Conservation (phyloP, 1,284 basidiomycete species). For the Ustilago lituana region DNA sequence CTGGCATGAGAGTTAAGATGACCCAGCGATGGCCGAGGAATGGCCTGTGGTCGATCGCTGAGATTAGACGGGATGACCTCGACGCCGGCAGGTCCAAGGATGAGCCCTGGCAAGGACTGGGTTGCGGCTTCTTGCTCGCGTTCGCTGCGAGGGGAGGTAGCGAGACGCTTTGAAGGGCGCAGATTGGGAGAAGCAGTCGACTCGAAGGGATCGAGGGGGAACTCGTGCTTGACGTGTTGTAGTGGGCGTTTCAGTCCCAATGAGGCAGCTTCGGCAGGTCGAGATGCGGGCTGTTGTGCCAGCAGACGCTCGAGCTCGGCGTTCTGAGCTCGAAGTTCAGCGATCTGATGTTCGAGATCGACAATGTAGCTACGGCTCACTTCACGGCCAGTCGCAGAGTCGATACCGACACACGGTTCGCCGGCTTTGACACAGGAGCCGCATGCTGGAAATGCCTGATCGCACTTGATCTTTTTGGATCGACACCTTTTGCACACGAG, state of each 20-base stretch:
- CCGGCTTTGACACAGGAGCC: conserved; percentile 50
- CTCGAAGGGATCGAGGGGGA: conserved; percentile 23
- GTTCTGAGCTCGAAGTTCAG: conserved; percentile 36
- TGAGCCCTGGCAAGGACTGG: conserved; percentile 21
- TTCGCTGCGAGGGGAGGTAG: conserved; percentile 12
- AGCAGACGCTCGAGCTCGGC: conserved; percentile 35
- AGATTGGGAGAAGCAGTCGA: conserved; percentile 13
- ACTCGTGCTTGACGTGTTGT: conserved; percentile 32
- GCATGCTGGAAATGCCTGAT: conserved; percentile 48
- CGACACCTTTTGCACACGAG: conserved; percentile 49
- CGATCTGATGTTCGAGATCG: conserved; percentile 43
- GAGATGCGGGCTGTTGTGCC: conserved; percentile 7
- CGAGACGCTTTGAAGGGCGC: conserved; percentile 24
- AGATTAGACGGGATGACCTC: conserved; percentile 15
- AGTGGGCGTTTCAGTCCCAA: conserved; percentile 28
- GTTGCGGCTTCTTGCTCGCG: neutral
- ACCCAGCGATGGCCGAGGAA: conserved; percentile 17
- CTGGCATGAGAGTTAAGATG: conserved; percentile 44
- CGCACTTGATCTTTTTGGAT: conserved; percentile 53
- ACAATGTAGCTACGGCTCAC: conserved; percentile 49
- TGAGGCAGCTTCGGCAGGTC: conserved; percentile 4
- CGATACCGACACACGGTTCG: conserved; percentile 46
- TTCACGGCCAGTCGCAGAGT: conserved; percentile 48
- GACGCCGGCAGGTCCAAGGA: conserved; percentile 34
- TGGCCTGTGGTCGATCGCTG: neutral